phyloP scores from a whole-genome alignment of 495 filamentous ascomycete species.

The Lasiosphaeria ovina region DNA sequence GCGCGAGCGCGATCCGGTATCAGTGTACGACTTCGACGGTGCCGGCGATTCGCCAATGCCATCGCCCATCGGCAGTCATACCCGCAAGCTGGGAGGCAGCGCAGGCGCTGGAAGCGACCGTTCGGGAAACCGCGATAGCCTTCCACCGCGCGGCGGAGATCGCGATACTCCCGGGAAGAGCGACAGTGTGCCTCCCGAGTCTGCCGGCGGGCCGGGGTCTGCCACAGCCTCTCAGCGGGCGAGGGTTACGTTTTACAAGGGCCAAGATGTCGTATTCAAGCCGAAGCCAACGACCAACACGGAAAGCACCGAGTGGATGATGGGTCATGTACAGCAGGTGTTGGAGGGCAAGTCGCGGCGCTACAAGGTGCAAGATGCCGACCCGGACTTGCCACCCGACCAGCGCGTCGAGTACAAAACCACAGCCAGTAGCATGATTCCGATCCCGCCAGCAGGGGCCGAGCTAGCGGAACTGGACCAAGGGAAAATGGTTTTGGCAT shows the following conservation, averaged over 20 bases:
- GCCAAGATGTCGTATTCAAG: conserved; percentile 83
- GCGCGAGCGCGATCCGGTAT: conserved; percentile 49
- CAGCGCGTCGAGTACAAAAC: conserved; percentile 75
- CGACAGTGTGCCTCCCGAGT: conserved; percentile 45
- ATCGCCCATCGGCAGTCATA: conserved; percentile 51
- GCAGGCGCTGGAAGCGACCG: conserved; percentile 51
- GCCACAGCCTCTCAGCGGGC: conserved; percentile 36
- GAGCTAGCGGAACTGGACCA: conserved; percentile 66
- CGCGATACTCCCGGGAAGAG: conserved; percentile 46
- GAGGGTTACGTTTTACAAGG: conserved; percentile 58
- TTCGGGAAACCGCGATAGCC: conserved; percentile 38
- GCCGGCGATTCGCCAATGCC: conserved; percentile 69
- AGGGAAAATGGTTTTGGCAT: conserved; percentile 76
- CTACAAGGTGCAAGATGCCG: conserved; percentile 93
- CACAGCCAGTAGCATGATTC: conserved; percentile 75
- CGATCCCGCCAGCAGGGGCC: conserved; percentile 58
- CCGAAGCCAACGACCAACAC: conserved; percentile 67
- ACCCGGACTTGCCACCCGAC: conserved; percentile 71
- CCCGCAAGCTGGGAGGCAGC: conserved; percentile 51
- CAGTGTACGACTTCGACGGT: conserved; percentile 67
- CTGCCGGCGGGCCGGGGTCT: conserved; percentile 23
- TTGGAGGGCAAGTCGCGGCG: conserved; percentile 82
- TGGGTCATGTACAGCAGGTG: conserved; percentile 82
- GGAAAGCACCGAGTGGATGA: conserved; percentile 78
- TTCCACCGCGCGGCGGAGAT: conserved; percentile 42